phyloP scores from a whole-genome alignment of 164 flowering plant species.

The Annona squamosa region DNA sequence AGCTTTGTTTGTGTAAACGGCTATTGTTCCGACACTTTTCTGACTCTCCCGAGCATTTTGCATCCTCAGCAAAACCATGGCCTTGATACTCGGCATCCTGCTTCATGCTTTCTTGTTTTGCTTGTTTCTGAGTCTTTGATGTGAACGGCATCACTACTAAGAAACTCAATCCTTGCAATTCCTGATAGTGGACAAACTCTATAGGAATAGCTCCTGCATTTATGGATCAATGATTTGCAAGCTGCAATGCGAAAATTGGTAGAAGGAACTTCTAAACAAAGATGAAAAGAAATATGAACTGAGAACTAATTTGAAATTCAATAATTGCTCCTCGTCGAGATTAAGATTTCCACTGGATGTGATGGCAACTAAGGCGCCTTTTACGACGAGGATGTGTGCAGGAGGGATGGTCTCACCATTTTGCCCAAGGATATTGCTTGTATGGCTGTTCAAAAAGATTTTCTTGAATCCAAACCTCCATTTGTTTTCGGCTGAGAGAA shows the following conservation, averaged over 20 bases:
- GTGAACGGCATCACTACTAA: no score
- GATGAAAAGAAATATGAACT: background rate
- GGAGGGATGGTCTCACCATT: background rate
- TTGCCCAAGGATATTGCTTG: background rate
- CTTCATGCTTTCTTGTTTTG: no score
- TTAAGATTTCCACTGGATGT: background rate
- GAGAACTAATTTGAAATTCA: background rate
- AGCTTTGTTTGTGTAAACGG: no score
- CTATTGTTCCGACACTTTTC: no score
- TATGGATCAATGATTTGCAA: background rate
- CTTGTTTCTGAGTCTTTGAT: no score
- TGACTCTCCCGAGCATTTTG: no score
- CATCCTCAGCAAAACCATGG: no score
- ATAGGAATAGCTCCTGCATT: no score
- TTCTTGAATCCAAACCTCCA: background rate
- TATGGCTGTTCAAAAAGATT: background rate
- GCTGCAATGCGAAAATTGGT: background rate
- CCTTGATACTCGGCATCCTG: no score
- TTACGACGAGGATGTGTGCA: no score
- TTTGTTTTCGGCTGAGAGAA: background rate
- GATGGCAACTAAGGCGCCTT: background rate
- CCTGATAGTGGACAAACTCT: no score
- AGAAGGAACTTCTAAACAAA: background rate
- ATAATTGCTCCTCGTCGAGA: background rate
- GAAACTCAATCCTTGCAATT: no score